Base-by-base conservation (phyloP, 441 rosid species). In the Croton laevigatus region DNA sequence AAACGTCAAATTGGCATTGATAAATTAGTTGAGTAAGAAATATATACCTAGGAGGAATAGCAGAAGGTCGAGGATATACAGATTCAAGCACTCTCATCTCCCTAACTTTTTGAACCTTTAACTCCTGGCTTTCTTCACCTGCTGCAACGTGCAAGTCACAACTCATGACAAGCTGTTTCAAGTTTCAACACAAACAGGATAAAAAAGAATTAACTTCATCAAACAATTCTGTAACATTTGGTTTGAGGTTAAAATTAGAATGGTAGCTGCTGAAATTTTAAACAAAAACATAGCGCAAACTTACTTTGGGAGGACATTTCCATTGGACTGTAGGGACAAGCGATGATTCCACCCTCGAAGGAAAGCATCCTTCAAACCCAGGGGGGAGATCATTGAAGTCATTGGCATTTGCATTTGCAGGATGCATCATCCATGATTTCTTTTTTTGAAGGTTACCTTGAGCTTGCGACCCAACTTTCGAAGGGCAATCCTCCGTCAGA, bases 21-120 rank as follows among this genome's bases (percentile, higher is more conserved):
- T 11, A 48, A 40, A 2, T 59, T 65, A 48, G 13, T 27, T 66
- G 27, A 19, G 32, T 40, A 49, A 57, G 45, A 65, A 62, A 20
- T 14, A 14, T 17, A 36, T 78, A 91, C 98, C 88, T 76, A 66
- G 77, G 80, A 71, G 96, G 98, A 74, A 94, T 90, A n/a, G 89
- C 82, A 54, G 96, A 83, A 77, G 86, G 85, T 8, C 88, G 88
- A 2, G 97, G 97, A 80, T 87, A 88, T 51, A 89, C 78, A 62
- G 97, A 96, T 88, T 94, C 98, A 49, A 90, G 90, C 70, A 89
- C 86, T 78, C 90, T 85, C 77, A 84, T 59, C 78, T 89, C 98
- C 78, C 98, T 86, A 76, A 84, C 81, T 70, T 75, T 84, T 78
- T 89, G 83, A 71, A 68, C 73, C 75, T 84, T 89, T 32, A 81